These are phyloP conservation scores for Sporothrix brasiliensis DNA, from an alignment of 2,329 filamentous ascomycete genomes.

Conservation along the genomic window DNA sequence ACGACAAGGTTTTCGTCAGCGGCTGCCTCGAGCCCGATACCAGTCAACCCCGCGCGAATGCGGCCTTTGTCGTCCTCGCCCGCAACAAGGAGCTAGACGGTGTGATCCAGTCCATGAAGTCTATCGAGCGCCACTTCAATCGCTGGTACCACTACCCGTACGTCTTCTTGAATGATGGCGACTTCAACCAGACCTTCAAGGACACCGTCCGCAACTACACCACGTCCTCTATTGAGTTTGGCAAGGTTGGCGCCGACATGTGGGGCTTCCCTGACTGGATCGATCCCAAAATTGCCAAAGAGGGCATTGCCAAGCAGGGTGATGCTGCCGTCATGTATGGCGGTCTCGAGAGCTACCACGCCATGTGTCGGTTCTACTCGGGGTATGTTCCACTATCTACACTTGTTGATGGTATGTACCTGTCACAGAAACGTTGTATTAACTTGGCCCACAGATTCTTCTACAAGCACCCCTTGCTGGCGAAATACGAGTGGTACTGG, in stretches of 20 bases:
- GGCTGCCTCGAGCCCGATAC: slow-evolving; percentile 85
- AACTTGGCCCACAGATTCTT: slow-evolving; percentile 66
- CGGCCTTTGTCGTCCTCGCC: slow-evolving; percentile 92
- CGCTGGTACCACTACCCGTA: slow-evolving; percentile 98
- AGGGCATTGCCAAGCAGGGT: slow-evolving; percentile 94
- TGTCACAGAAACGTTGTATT: too few relatives aligned
- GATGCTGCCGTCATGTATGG: slow-evolving; percentile 99
- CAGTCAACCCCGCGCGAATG: slow-evolving; percentile 81
- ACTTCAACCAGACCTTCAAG: slow-evolving; percentile 95
- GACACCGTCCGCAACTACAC: slow-evolving; percentile 87
- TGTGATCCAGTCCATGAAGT: slow-evolving; percentile 95
- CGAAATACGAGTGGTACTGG: slow-evolving; percentile 99
- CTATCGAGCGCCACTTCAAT: slow-evolving; percentile 98
- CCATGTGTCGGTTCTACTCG: slow-evolving; percentile 99
- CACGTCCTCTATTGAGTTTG: slow-evolving; percentile 86
- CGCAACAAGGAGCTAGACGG: slow-evolving; percentile 96
- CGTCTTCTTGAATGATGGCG: slow-evolving; percentile 95
- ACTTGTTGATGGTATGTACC: too few relatives aligned
- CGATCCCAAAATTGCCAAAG: slow-evolving; percentile 88
- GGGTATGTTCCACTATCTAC: slow-evolving; percentile 62
- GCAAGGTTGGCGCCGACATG: slow-evolving; percentile 85
- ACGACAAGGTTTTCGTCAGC: slow-evolving; percentile 94
- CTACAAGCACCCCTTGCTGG: slow-evolving; percentile 91
- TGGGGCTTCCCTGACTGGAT: slow-evolving; percentile 99
- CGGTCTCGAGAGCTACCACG: slow-evolving; percentile 96